Conservation (phyloP, 495 filamentous ascomycete genomes). For the Pyrenula aspistea region DNA sequence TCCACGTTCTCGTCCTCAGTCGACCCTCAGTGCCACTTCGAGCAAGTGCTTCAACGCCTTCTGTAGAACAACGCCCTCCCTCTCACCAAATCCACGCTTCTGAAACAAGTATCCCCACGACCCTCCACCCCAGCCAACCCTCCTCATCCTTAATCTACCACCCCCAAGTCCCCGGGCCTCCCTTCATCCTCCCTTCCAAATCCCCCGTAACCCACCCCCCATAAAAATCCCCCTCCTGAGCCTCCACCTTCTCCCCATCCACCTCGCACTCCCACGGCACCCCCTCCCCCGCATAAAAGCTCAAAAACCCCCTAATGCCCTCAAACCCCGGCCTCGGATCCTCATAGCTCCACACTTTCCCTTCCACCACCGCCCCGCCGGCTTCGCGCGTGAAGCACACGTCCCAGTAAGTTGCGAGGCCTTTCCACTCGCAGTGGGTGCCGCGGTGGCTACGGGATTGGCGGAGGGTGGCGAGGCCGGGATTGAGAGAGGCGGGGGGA, state of each 20-base stretch:
- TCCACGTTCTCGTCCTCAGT: too few species aligned
- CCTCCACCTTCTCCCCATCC: conserved; percentile 43
- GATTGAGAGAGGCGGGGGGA: conserved; percentile 25
- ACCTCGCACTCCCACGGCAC: conserved; percentile 46
- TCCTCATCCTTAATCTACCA: too few species aligned
- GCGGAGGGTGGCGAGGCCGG: conserved; percentile 26
- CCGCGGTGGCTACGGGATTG: conserved; percentile 21
- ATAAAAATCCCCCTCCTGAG: conserved; percentile 48
- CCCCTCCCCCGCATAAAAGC: conserved; percentile 31
- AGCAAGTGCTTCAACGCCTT: too few species aligned
- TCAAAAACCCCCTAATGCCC: conserved; percentile 35
- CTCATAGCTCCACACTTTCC: conserved; percentile 44
- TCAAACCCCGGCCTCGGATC: conserved; percentile 32
- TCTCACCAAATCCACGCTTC: too few species aligned
- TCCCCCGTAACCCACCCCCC: conserved; percentile 47
- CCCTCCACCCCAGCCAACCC: too few species aligned
- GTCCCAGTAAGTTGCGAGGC: conserved; percentile 36
- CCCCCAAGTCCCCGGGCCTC: conserved; percentile 30
- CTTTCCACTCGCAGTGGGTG: conserved; percentile 46
- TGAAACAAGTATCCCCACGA: too few species aligned
- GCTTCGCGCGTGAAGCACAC: conserved; percentile 16
- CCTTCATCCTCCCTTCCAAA: conserved; percentile 41
- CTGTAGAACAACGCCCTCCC: too few species aligned
- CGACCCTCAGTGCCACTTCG: too few species aligned
- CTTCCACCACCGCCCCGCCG: conserved; percentile 21